Base-by-base conservation (phyloP, 1,284 basidiomycete species). In the Sparassis latifolia region DNA sequence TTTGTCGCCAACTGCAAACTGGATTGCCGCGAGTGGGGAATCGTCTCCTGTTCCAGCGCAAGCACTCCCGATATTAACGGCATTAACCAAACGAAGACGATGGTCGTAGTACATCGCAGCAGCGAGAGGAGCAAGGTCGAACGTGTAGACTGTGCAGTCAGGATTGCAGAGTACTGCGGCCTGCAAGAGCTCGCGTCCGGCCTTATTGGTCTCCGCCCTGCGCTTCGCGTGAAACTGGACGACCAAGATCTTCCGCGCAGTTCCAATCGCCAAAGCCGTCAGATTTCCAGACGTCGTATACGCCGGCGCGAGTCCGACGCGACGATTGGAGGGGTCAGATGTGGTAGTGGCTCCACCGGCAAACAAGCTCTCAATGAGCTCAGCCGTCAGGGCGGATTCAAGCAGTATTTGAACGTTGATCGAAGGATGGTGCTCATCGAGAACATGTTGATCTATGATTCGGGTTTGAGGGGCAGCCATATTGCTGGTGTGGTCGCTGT, bases 1-100 rank as follows among this genome's bases (percentile, higher is more conserved):
- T 31, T 61, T 58, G 10, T 68, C 64, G 0, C 70, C 76, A 3
- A 78, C 62, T 10, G 77, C 73, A 3, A 66, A 61, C 48, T 69
- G 61, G 56, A 84, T 72, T 0, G 74, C 72, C 0, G 61, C 63
- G 10, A 71, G 53, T 0, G 77, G 76, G 37, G 69, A 70, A 20
- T 77, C 72, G 3, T 45, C 46, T 5, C 33, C 28, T 12, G 32
- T 29, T 31, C 44, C 51, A 20, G 52, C 47, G 49, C 58, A 60
- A 0, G 54, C 58, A 44, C 47, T 52, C 58, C 85, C 82, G 27
- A 88, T 68, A 55, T 87, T 82, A 43, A 86, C 65, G 6, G 66
- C 77, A 42, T 72, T 68, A 6, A 57, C 51, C 27, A 81, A 63
- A 28, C 63, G 64, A 3, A 79, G 42, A 0, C 60, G 61, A 6